Evolutionary conservation across 1,284 basidiomycete genomes (phyloP).

Genomic region (Malassezia restricta): DNA sequence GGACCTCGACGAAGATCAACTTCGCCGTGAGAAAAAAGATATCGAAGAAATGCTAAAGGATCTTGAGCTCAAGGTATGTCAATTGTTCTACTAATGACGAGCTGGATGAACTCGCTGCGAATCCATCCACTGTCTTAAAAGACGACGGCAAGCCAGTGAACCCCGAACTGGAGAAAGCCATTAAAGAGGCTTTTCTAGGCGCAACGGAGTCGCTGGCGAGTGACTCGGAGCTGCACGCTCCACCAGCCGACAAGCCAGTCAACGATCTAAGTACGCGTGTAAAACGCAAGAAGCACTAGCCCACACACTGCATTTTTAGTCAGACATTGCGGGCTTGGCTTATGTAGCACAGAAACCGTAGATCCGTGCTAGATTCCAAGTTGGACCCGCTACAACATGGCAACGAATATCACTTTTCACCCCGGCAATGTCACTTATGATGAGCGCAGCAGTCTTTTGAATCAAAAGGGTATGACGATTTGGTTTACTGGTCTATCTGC

Average conservation of each 20-base stretch:
- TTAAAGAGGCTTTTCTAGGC: slow-evolving; percentile 39
- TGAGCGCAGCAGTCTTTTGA: slow-evolving; percentile 32
- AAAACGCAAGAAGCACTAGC: slow-evolving; percentile 13
- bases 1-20: slow-evolving; percentile 17
- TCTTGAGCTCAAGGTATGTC: slow-evolving; percentile 26
- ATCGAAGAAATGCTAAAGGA: slow-evolving; percentile 34
- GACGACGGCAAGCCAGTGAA: slow-evolving; percentile 24
- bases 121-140: slow-evolving; percentile 20
- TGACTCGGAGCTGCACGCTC: not conserved
- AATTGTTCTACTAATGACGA: not conserved
- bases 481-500: slow-evolving; percentile 37
- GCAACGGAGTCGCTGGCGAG: slow-evolving; percentile 10
- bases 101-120: slow-evolving; percentile 32
- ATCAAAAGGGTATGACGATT: slow-evolving; percentile 24
- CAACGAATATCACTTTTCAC: slow-evolving; percentile 79
- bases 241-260: slow-evolving; percentile 1
- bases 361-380: not conserved
- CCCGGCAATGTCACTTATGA: slow-evolving; percentile 49
- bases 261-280: slow-evolving; percentile 13
- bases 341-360: not conserved
- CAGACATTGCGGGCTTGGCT: not conserved
- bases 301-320: slow-evolving; percentile 2
- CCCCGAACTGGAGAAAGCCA: slow-evolving; percentile 34
- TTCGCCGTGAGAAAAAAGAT: slow-evolving; percentile 27
- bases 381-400: slow-evolving; percentile 50